Percentiles rank a stretch among this genome's conserved stretches.
Evolutionary conservation across 345 rosid genomes (phyloP).

Genomic region (Syzygium aromaticum): DNA sequence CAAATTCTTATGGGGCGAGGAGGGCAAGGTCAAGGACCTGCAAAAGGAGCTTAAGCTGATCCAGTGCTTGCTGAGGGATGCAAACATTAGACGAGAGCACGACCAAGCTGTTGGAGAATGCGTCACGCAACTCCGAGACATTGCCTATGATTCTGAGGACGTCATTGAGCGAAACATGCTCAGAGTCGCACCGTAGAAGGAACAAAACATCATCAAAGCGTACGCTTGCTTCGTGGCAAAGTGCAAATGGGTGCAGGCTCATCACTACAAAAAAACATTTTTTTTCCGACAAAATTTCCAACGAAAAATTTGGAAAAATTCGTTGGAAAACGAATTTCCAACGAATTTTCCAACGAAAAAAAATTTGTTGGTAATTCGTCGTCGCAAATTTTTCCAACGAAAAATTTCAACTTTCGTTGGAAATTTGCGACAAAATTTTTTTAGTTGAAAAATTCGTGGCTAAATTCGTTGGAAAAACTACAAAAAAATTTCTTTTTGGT

Average conservation of each 20-base stretch:
- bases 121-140: conserved; percentile 1
- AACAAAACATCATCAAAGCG: background rate
- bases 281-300: no score
- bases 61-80: conserved; percentile 4
- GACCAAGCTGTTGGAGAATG: background rate
- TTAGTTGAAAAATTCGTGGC: no score
- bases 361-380: no score
- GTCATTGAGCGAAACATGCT: background rate
- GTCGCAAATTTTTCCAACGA: no score
- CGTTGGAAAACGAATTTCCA: no score
- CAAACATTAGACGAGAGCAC: background rate
- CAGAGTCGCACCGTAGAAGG: background rate
- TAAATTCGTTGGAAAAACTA: no score
- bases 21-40: background rate
- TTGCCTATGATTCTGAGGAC: conserved; percentile 13
- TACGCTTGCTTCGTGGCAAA: background rate
- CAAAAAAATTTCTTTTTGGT: no score
- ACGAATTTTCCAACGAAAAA: no score
- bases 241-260: background rate
- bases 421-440: no score
- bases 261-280: no score
- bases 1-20: background rate
- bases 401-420: no score
- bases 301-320: no score
- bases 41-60: background rate